Evolutionary conservation across 2,329 filamentous ascomycete genomes (phyloP), one percentile per base, ranked within the genome.

Genomic region (Hymenoscyphus infarciens): DNA sequence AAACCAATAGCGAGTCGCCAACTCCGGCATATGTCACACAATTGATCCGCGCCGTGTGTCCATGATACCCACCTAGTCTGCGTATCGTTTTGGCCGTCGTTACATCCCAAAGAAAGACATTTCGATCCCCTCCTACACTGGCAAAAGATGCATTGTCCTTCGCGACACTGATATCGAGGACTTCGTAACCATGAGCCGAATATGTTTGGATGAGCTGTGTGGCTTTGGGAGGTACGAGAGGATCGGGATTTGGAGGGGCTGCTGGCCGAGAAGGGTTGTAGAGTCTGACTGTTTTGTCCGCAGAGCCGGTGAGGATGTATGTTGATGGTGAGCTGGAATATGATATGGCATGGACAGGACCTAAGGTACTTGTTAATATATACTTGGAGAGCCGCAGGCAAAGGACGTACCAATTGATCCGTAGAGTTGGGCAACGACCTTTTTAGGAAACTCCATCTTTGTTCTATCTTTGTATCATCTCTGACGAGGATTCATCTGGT

Each of bases 61-160:
- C 73, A 13, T 71, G 64, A 63, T 82, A 83, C 25, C 83, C 83
- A 19, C 82, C 81, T 76, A 94, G 95, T 31, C 95, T 83, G 25
- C 91, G 84, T 29, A 90, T 79, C 3, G 94, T 97, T 69, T 85
- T 82, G 19, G 90, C 92, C 2, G 87, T 89, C 56, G 88, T 82
- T 0, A 98, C 95, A 76, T 99, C 95, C 95, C 95, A 98, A 5
- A 97, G 82, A 74, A 97, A 97, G 0, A 97, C 92, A 65, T 85
- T 83, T 70, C 94, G 90, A 78, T 99, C 95, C 63, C 95, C 95
- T 68, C 95, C 95, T 1, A 86, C 85, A n/a, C 88, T 93, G 10
- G 87, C 88, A 75, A 99, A 97, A 53, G 86, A 86, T 68, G 91
- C 84, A 76, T 99, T 99, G 78, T 92, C 88, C 27, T 79, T 73